phyloP scores from a whole-genome alignment of 345 rosid species.

The Boechera divaricarpa region DNA sequence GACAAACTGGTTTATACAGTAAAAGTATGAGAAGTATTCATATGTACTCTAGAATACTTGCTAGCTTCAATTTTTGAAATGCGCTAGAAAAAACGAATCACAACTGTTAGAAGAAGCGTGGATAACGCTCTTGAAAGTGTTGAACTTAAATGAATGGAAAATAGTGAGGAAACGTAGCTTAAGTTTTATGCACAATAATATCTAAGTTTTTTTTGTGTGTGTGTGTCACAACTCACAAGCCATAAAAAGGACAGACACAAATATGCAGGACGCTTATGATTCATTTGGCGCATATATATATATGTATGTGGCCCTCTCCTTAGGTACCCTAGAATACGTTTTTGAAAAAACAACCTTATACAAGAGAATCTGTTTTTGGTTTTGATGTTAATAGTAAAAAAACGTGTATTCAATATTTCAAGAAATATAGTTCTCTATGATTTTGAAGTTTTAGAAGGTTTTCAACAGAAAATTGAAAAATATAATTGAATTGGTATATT shows the following conservation, averaged over 20 bases:
- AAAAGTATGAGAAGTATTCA: background rate
- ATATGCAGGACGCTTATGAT: constrained; percentile 13
- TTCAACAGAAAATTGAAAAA: background rate
- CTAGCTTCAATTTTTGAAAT: background rate
- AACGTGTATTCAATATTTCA: background rate
- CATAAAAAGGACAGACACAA: constrained; percentile 14
- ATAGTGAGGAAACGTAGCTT: constrained; percentile 30
- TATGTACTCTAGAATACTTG: background rate
- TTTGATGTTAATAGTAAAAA: background rate
- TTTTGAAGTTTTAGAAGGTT: background rate
- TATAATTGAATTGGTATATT: no score
- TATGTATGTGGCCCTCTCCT: background rate
- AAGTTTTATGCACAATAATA: constrained; percentile 33
- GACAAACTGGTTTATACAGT: background rate
- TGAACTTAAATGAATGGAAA: constrained; percentile 27
- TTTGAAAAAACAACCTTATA: background rate
- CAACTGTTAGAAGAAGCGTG: background rate
- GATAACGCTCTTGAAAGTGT: background rate
- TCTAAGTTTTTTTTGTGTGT: background rate
- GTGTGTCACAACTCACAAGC: background rate
- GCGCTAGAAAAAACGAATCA: background rate
- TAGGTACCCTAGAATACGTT: constrained; percentile 14
- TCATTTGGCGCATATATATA: background rate
- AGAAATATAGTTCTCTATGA: background rate
- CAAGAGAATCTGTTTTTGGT: background rate